Evolutionary conservation across 495 filamentous ascomycete genomes (phyloP).

Genomic region (Penicillium robsamsonii): DNA sequence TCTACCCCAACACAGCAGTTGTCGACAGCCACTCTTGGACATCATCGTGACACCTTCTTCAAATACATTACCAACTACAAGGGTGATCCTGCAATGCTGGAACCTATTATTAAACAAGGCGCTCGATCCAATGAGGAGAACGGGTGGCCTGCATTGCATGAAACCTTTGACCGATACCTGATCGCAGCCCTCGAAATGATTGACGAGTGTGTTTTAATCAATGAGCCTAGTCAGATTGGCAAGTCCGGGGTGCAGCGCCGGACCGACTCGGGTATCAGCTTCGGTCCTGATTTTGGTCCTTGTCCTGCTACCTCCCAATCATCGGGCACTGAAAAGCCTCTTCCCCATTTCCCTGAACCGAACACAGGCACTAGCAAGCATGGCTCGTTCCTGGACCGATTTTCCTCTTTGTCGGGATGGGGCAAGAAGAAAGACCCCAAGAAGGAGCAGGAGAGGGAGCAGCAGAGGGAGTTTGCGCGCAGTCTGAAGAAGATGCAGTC

Average conservation of each 20-base stretch:
- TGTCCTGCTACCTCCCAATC: conserved; percentile 2
- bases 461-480: conserved; percentile 18
- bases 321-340: conserved; percentile 42
- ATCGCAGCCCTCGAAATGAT: conserved; percentile 58
- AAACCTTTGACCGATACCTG: conserved; percentile 61
- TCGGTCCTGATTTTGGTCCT: conserved; percentile 48
- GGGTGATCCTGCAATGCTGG: conserved; percentile 56
- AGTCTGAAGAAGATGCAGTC: conserved; percentile 53
- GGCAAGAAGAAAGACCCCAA: conserved; percentile 26
- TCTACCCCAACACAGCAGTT: conserved; percentile 53
- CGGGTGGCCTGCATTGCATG: conserved; percentile 56
- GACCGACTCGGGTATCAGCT: conserved; percentile 63
- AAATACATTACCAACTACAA: conserved; percentile 61
- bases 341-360: conserved; percentile 40
- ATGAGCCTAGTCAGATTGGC: conserved; percentile 46
- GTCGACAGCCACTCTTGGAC: conserved; percentile 50
- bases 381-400: conserved; percentile 56
- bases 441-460: conserved; percentile 22
- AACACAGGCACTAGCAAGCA: conserved; percentile 28
- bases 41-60: conserved; percentile 66
- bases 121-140: conserved; percentile 48
- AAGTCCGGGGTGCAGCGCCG: conserved; percentile 27
- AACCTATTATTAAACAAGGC: conserved; percentile 54
- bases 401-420: conserved; percentile 30
- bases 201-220: conserved; percentile 55